A percentile compares a stretch with the other conserved stretches of the same genome.
These are phyloP conservation scores for Pulveroboletus sp. DNA, from an alignment of 768 basidiomycete genomes.

Conservation along the genomic window DNA sequence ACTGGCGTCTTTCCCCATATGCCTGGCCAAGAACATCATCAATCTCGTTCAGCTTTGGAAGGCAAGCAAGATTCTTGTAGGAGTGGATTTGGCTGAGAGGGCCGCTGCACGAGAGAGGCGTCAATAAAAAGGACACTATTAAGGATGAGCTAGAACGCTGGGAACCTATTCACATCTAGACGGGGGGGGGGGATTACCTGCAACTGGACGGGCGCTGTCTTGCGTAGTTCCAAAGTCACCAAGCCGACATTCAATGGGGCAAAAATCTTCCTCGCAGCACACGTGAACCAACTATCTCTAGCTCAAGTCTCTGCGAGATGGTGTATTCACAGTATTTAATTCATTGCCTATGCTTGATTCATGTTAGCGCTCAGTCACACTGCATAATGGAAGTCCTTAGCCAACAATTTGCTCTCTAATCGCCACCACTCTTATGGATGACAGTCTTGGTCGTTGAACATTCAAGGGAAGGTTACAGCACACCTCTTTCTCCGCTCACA, in stretches of 20 bases:
- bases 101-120: conserved; percentile 50
- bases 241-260: neutral
- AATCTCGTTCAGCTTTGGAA: conserved; percentile 98
- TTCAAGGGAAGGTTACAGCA: no score
- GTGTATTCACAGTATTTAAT: conserved; percentile 11
- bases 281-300: conserved; percentile 6
- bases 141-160: neutral
- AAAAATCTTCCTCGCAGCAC: conserved; percentile 2
- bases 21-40: conserved; percentile 82
- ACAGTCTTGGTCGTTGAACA: neutral
- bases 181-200: conserved; percentile 3
- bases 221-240: conserved; percentile 10
- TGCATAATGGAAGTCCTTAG: conserved; percentile 13
- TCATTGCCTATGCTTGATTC: conserved; percentile 2
- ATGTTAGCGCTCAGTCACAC: conserved; percentile 12
- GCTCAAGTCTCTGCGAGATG: conserved; percentile 7
- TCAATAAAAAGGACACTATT: conserved; percentile 4
- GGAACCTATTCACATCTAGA: conserved; percentile 13
- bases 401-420: neutral
- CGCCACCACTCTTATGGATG: no score
- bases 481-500: no score
- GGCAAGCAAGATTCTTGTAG: conserved; percentile 90
- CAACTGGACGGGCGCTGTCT: conserved; percentile 6
- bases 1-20: conserved; percentile 57
- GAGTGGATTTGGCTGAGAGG: conserved; percentile 86